Evolutionary conservation across 2,329 filamentous ascomycete species (phyloP).

Genomic region (Penicillium occitanis): DNA sequence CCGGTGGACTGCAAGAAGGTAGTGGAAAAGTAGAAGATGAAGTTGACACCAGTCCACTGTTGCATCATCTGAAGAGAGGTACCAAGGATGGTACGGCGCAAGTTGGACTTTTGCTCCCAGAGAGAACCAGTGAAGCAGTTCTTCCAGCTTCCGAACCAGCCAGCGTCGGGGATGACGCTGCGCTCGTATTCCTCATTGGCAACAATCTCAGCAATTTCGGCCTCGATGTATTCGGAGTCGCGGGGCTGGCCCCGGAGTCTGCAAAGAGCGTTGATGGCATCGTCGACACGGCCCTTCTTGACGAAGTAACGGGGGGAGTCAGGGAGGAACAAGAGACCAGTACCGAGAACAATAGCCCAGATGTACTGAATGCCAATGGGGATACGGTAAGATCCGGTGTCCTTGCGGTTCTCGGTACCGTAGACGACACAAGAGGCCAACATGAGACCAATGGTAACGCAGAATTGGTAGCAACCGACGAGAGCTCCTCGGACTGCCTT

Average conservation of each 20-base stretch:
- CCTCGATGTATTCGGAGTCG: conserved; percentile 72
- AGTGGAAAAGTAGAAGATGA: conserved; percentile 85
- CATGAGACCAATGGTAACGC: conserved; percentile 75
- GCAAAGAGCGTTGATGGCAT: conserved; percentile 62
- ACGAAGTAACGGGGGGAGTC: conserved; percentile 86
- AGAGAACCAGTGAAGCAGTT: conserved; percentile 61
- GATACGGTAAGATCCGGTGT: conserved; percentile 73
- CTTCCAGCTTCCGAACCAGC: conserved; percentile 68
- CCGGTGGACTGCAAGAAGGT: conserved; percentile 78
- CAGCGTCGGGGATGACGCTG: conserved; percentile 61
- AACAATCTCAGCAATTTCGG: conserved; percentile 81
- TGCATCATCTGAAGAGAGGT: conserved; percentile 79
- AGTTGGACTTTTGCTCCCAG: conserved; percentile 53
- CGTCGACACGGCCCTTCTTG: conserved; percentile 69
- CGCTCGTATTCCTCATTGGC: conserved; percentile 88
- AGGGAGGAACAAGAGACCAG: conserved; percentile 72
- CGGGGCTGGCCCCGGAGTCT: conserved; percentile 71
- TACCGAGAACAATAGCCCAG: conserved; percentile 73
- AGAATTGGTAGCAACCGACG: conserved; percentile 82
- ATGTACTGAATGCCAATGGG: conserved; percentile 77
- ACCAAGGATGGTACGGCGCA: conserved; percentile 69
- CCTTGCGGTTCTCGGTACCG: conserved; percentile 60
- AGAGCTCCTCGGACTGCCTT: conserved; percentile 75
- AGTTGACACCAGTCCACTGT: conserved; percentile 84
- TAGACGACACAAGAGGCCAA: conserved; percentile 74